phyloP scores from a whole-genome alignment of 179 eudicot genomes.

The Vitellaria paradoxa region DNA sequence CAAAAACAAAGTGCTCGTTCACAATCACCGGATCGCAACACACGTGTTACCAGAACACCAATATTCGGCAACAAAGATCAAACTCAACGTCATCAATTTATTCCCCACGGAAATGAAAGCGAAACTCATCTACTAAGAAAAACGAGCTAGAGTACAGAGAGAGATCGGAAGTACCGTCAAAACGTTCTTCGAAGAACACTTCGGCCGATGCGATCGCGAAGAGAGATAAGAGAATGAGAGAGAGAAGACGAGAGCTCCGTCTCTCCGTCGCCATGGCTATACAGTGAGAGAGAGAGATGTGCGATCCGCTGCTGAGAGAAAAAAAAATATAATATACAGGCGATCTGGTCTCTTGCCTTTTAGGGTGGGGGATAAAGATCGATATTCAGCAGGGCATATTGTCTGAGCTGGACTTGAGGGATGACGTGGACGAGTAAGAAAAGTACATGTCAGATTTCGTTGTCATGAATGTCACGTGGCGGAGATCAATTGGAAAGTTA shows the following conservation, averaged over 20 bases:
- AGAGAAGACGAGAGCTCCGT: slow-evolving; percentile 6
- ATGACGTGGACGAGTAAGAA: slow-evolving; percentile 6
- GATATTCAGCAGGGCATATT: not conserved
- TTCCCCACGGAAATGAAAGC: not conserved
- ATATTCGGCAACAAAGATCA: not conserved
- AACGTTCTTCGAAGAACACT: slow-evolving; percentile 30
- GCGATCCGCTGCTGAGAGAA: not conserved
- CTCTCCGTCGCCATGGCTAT: slow-evolving; percentile 13
- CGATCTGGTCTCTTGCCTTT: not conserved
- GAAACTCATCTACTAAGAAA: not conserved
- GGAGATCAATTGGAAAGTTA: slow-evolving; percentile 8
- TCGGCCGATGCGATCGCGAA: slow-evolving; percentile 20
- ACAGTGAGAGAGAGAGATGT: not conserved
- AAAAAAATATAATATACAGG: not conserved
- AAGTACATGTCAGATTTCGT: not conserved
- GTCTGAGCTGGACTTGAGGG: slow-evolving; percentile 3
- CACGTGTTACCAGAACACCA: not conserved
- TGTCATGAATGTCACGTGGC: slow-evolving; percentile 20
- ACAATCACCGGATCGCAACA: slow-evolving; percentile 7
- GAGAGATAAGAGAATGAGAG: slow-evolving; percentile 21
- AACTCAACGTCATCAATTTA: not conserved
- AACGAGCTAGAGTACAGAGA: not conserved
- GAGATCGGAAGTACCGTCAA: slow-evolving; percentile 19
- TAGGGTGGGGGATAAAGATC: not conserved
- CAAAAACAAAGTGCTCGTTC: not conserved